These are phyloP conservation scores for Exobasidium rhododendri DNA, from an alignment of 1,284 basidiomycete genomes.

Conservation along the genomic window DNA sequence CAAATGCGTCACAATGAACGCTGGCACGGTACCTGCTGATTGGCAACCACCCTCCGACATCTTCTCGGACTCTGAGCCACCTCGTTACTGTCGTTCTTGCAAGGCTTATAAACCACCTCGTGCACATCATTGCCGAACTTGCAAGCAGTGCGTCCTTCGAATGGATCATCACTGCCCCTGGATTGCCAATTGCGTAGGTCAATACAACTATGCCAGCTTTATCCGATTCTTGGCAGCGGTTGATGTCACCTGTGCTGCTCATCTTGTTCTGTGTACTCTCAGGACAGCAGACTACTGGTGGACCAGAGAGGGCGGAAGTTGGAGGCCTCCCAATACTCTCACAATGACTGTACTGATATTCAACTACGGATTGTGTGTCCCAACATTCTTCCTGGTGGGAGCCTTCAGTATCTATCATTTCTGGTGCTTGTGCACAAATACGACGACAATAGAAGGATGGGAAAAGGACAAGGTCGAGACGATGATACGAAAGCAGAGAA, in stretches of 20 bases:
- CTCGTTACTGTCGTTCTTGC: constrained; percentile 45
- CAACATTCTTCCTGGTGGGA: constrained; percentile 80
- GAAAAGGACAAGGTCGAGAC: constrained; percentile 92
- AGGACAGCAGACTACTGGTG: constrained; percentile 40
- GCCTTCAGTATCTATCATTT: constrained; percentile 76
- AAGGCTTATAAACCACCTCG: constrained; percentile 50
- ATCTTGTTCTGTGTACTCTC: constrained; percentile 29
- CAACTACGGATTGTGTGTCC: constrained; percentile 80
- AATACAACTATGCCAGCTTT: constrained; percentile 55
- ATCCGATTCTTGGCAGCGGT: constrained; percentile 63
- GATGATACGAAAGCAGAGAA: constrained; percentile 77
- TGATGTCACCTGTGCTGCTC: constrained; percentile 68
- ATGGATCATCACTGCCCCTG: constrained; percentile 61
- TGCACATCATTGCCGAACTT: constrained; percentile 54
- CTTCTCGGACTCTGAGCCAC: constrained; percentile 9
- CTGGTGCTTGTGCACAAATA: constrained; percentile 73
- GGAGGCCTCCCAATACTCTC: constrained; percentile 68
- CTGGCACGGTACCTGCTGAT: constrained; percentile 39
- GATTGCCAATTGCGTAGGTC: constrained; percentile 60
- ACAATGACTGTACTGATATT: constrained; percentile 81
- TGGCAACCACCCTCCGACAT: constrained; percentile 25
- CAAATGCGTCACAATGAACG: constrained; percentile 35
- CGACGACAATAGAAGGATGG: constrained; percentile 94
- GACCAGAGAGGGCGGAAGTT: constrained; percentile 14
- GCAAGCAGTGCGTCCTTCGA: constrained; percentile 44